phyloP scores from a whole-genome alignment of 495 filamentous ascomycete species.

The Penicillium paradoxum region DNA sequence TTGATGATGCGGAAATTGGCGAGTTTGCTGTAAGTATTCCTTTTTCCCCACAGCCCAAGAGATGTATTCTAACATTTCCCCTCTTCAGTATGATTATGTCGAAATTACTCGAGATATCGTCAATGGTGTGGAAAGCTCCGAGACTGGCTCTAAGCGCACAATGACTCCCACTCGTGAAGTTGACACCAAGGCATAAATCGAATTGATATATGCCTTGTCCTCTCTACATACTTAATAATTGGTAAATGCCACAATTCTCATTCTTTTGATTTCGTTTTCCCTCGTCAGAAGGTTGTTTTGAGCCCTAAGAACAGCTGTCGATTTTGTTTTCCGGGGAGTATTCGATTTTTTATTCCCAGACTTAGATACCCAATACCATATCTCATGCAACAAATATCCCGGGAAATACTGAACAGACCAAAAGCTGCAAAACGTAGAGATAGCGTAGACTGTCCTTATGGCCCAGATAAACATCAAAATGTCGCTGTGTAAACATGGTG shows the following conservation, averaged over 20 bases:
- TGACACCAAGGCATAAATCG: slow-evolving; percentile 30
- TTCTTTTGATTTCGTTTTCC: background rate
- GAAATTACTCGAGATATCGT: slow-evolving; percentile 84
- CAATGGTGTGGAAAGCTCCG: slow-evolving; percentile 47
- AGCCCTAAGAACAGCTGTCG: no score
- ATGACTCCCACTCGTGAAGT: slow-evolving; percentile 24
- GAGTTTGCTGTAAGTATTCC: slow-evolving; percentile 72
- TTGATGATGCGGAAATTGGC: slow-evolving; percentile 93
- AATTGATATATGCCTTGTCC: background rate
- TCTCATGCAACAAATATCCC: no score
- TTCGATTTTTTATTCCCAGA: no score
- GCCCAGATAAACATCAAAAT: no score
- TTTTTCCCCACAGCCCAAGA: background rate
- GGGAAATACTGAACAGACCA: no score
- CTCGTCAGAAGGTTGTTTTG: background rate
- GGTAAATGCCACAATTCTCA: background rate
- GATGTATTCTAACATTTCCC: background rate
- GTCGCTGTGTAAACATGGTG: no score
- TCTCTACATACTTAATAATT: slow-evolving; percentile 13
- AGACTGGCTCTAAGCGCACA: slow-evolving; percentile 33
- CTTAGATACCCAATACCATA: no score
- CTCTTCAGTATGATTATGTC: slow-evolving; percentile 79
- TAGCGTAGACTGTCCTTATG: no score
- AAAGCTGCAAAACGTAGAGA: no score
- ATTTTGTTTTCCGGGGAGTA: no score